Evolutionary conservation across 2,329 filamentous ascomycete genomes (phyloP).

Genomic region (Cucurbitaria berberidis): DNA sequence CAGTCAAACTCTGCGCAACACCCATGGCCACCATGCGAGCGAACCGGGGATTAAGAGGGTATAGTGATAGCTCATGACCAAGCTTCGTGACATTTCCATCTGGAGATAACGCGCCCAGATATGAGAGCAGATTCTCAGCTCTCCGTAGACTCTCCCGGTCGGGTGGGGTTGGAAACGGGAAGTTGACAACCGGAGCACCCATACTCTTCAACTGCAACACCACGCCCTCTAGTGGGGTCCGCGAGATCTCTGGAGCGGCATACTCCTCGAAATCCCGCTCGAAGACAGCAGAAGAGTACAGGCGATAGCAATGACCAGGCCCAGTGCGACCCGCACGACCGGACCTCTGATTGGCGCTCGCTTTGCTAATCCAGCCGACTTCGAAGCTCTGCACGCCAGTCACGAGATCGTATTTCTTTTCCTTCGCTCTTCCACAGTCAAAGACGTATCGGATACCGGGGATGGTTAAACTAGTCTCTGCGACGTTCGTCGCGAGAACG

Average conservation of each 20-base stretch:
- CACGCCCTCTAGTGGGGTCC: slow-evolving; percentile 87
- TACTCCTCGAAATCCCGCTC: slow-evolving; percentile 88
- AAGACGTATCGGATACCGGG: slow-evolving; percentile 95
- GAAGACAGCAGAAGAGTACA: slow-evolving; percentile 94
- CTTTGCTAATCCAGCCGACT: slow-evolving; percentile 96
- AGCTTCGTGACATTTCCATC: slow-evolving; percentile 78
- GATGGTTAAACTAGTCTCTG: slow-evolving; percentile 96
- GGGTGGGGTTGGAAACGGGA: slow-evolving; percentile 93
- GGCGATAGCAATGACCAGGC: slow-evolving; percentile 90
- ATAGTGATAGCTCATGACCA: slow-evolving; percentile 82
- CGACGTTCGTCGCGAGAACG: slow-evolving; percentile 93
- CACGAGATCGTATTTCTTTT: slow-evolving; percentile 83
- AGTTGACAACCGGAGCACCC: slow-evolving; percentile 89
- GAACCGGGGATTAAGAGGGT: slow-evolving; percentile 89
- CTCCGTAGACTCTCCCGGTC: slow-evolving; percentile 76
- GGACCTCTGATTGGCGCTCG: slow-evolving; percentile 87
- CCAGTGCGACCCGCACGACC: slow-evolving; percentile 95
- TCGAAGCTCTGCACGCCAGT: slow-evolving; percentile 96
- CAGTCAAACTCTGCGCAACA: slow-evolving; percentile 79
- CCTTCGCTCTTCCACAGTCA: slow-evolving; percentile 90
- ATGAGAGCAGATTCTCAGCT: slow-evolving; percentile 84
- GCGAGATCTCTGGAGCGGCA: slow-evolving; percentile 83
- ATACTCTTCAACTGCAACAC: slow-evolving; percentile 95
- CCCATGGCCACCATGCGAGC: slow-evolving; percentile 91
- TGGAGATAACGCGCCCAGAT: slow-evolving; percentile 78